phyloP scores from a whole-genome alignment of 257 asterid species.

The Solanum medicagineum region DNA sequence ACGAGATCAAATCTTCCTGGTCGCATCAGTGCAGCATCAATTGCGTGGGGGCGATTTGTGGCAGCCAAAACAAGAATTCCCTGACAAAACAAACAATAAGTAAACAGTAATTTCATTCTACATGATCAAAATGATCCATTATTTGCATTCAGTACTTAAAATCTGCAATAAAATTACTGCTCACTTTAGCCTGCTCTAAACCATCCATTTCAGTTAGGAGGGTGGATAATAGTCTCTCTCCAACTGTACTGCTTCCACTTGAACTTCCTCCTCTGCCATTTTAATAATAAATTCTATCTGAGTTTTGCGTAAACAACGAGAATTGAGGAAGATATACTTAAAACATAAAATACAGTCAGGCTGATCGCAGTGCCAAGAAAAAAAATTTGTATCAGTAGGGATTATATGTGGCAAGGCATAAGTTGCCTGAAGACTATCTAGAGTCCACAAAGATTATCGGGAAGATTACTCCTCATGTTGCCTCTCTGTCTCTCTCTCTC shows the following conservation, averaged over 20 bases:
- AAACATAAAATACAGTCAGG: neutral
- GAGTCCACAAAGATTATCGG: neutral
- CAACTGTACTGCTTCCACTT: slow-evolving; percentile 62
- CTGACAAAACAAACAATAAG: slow-evolving; percentile 20
- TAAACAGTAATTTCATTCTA: neutral
- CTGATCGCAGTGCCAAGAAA: neutral
- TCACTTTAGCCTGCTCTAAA: slow-evolving; percentile 81
- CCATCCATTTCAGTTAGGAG: slow-evolving; percentile 98
- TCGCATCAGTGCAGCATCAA: slow-evolving; percentile 88
- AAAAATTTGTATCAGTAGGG: neutral
- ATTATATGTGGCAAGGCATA: neutral
- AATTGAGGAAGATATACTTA: neutral
- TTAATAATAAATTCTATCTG: neutral
- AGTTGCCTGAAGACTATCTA: neutral
- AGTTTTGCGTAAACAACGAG: neutral
- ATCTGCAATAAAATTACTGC: neutral
- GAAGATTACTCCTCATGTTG: neutral
- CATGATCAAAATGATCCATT: neutral
- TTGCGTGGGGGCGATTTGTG: slow-evolving; percentile 84
- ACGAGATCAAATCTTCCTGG: slow-evolving; percentile 96
- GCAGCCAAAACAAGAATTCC: slow-evolving; percentile 98
- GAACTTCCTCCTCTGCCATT: slow-evolving; percentile 71
- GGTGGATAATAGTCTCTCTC: slow-evolving; percentile 85
- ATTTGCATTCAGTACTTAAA: neutral
- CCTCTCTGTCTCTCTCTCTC: too few relatives aligned